Base-by-base conservation (phyloP, 768 basidiomycete genomes). In the Lactarius sanguifluus region DNA sequence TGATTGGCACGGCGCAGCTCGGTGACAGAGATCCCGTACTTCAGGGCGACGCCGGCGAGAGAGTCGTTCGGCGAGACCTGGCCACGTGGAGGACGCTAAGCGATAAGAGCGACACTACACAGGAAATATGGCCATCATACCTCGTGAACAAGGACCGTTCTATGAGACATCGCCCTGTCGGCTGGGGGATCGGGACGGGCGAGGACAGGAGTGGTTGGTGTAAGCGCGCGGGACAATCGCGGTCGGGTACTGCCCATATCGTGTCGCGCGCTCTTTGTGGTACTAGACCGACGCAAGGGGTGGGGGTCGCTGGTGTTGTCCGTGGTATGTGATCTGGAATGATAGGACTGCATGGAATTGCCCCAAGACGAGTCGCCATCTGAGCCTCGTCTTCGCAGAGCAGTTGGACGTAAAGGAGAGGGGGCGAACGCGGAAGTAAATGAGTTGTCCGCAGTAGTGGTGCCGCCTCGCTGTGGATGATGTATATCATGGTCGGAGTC, bases 1-100 rank as follows among this genome's bases (percentile, higher is more conserved):
- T 95, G 92, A 76, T 99, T 99, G 57, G 88, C 88, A 71, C 87
- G 83, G 57, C 96, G 88, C 15, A 99, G 83, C 16, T 90, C 88
- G 32, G 92, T 83, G 61, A 97, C 80, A 20, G 88, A 84, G 62
- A 96, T 89, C 2, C 92, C 93, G 75, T 98, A 97, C 71, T 88
- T 92, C 58, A 98, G 80, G 0, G 96, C 87, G 15, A 98, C 88
- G 32, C 93, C 90, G 18, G 94, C 85, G 36, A 98, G 79, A 12
- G 96, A 91, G 74, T 98, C 96, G 18, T 79, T 82, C 2, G 86
- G 79, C 60, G 81, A 77, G 47, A 98, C 81, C 96, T 25, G 20
- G 20, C 32, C 59, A 57, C 40, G 57, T 38, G 32, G 57, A 63
- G 45, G 5, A 57, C 0, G 54, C 47, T 32, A 63, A 5, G 13